Conservation (phyloP, 108 stramenopile species). For the Stephanodiscus minutulus region DNA sequence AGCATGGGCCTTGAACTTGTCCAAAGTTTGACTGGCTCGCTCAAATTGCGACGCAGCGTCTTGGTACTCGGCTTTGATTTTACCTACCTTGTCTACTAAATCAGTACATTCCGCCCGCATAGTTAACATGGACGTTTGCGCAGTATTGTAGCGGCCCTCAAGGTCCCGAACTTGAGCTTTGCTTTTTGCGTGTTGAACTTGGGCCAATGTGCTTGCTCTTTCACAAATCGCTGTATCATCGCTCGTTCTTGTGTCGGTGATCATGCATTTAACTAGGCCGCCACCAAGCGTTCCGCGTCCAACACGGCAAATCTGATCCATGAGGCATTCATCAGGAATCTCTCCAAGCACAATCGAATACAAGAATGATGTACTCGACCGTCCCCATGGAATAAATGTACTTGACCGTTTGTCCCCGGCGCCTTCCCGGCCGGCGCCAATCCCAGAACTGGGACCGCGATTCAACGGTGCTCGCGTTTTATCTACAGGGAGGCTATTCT, state of each 20-base stretch:
- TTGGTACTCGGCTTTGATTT: neutral
- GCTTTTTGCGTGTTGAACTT: slow-evolving; percentile 12
- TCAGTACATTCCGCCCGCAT: slow-evolving; percentile 4
- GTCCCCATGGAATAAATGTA: slow-evolving; percentile 72
- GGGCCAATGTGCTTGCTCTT: slow-evolving; percentile 32
- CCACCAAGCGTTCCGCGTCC: slow-evolving; percentile 45
- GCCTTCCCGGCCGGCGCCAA: neutral
- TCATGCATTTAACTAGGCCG: slow-evolving; percentile 68
- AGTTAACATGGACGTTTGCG: neutral
- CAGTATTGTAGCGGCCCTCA: neutral
- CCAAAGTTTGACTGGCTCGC: slow-evolving; percentile 14
- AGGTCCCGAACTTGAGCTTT: slow-evolving; percentile 2
- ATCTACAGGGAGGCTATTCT: slow-evolving; percentile 12
- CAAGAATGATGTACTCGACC: slow-evolving; percentile 50
- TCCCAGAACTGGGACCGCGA: too few relatives aligned
- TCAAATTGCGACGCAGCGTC: slow-evolving; percentile 16
- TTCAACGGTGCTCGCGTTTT: neutral
- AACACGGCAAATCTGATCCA: slow-evolving; percentile 42
- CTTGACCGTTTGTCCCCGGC: slow-evolving; percentile 6
- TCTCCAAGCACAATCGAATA: slow-evolving; percentile 70
- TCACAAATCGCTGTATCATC: slow-evolving; percentile 61
- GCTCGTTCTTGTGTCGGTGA: slow-evolving; percentile 70
- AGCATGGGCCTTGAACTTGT: slow-evolving; percentile 18
- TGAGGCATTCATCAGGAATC: slow-evolving; percentile 42
- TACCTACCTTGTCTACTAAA: neutral